A percentile compares a stretch with the other conserved stretches of the same genome.
These are phyloP conservation scores for Oenanthe sinensis DNA, from an alignment of 129 eudicot genomes.

Conservation along the genomic window DNA sequence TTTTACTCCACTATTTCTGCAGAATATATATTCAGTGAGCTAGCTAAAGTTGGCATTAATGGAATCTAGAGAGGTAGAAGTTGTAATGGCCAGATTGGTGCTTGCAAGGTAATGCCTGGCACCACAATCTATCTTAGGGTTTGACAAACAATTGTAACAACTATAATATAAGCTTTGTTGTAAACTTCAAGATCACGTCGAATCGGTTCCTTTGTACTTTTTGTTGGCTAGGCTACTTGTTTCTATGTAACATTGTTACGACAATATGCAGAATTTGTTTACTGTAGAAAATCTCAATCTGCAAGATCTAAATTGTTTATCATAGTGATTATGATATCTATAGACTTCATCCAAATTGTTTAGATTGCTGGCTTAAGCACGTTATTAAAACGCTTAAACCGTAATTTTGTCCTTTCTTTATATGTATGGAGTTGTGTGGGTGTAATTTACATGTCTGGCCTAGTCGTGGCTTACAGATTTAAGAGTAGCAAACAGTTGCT, in stretches of 20 bases:
- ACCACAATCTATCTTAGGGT: slow-evolving; percentile 5
- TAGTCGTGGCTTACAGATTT: neutral
- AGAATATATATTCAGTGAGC: neutral
- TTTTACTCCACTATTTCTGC: slow-evolving; percentile 3
- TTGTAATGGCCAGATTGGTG: slow-evolving; percentile 10
- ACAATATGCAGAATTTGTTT: neutral
- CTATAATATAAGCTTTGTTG: neutral
- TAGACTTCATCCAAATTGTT: neutral
- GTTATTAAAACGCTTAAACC: neutral
- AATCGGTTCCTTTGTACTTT: neutral
- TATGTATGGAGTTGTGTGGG: neutral
- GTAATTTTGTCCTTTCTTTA: neutral
- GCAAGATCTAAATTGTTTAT: neutral
- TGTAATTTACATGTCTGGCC: neutral
- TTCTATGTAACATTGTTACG: neutral
- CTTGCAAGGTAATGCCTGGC: slow-evolving; percentile 9
- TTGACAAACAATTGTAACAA: neutral
- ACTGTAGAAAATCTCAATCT: neutral
- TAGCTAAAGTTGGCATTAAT: neutral
- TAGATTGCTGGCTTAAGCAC: neutral
- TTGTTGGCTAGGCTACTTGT: neutral
- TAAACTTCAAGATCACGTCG: neutral
- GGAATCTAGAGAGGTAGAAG: neutral
- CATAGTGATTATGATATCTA: neutral
- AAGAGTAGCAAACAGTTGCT: neutral